Conservation (phyloP, 768 basidiomycete genomes). For the Mycena vitilis region DNA sequence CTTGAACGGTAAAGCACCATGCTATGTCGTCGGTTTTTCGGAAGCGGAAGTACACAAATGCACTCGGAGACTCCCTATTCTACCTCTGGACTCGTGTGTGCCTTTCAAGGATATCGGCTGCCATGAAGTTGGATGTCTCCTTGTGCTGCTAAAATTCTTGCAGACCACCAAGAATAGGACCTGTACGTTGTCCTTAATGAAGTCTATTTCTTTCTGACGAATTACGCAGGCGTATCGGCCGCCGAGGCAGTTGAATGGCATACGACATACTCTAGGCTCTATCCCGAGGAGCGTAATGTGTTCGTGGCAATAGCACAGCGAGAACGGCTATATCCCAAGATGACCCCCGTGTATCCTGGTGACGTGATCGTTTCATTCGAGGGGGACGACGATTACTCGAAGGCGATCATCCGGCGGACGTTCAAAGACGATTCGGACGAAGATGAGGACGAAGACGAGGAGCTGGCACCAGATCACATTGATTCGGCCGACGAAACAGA, state of each 20-base stretch:
- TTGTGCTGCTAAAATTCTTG: too few species aligned
- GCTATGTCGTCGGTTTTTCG: too few species aligned
- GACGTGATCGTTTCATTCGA: not conserved
- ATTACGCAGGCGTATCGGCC: not conserved
- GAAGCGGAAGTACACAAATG: too few species aligned
- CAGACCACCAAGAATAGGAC: not conserved
- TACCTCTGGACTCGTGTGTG: too few species aligned
- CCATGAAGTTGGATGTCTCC: too few species aligned
- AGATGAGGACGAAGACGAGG: too few species aligned
- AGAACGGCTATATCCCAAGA: not conserved
- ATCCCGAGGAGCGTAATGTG: not conserved
- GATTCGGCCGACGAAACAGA: too few species aligned
- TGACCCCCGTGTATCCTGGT: not conserved
- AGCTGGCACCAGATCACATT: too few species aligned
- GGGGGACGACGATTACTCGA: not conserved
- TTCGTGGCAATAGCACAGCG: not conserved
- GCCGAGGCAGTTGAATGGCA: not conserved
- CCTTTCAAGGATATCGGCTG: too few species aligned
- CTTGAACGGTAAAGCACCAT: too few species aligned
- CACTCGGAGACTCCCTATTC: too few species aligned
- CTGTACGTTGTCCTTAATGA: not conserved
- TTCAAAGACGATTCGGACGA: too few species aligned
- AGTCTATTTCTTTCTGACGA: not conserved
- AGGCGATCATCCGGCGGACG: not conserved
- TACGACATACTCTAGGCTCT: not conserved